Conservation (phyloP, 495 filamentous ascomycete genomes). For the Trichoderma erinaceum region DNA sequence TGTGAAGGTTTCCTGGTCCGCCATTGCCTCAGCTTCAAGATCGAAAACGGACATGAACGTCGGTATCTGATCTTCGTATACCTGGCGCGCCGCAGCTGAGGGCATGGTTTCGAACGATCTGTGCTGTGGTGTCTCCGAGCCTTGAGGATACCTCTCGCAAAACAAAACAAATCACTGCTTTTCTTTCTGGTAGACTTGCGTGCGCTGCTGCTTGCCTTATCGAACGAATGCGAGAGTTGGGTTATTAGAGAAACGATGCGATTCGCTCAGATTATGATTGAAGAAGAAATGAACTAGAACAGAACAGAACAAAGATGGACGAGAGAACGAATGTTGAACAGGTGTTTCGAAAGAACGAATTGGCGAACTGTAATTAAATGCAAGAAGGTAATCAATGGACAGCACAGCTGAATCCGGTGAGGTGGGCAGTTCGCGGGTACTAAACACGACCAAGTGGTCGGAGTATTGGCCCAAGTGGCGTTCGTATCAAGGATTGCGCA, state of each 20-base stretch:
- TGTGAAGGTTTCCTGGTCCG: constrained; percentile 38
- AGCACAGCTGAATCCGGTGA: constrained; percentile 12
- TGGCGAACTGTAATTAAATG: not conserved
- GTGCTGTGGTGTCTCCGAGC: not conserved
- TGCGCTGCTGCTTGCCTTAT: not conserved
- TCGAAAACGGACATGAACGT: constrained; percentile 69
- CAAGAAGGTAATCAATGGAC: constrained; percentile 8
- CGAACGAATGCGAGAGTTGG: not conserved
- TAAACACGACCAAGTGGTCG: constrained; percentile 2
- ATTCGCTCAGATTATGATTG: not conserved
- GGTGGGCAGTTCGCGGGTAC: constrained; percentile 8
- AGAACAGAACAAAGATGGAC: not conserved
- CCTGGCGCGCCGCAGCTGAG: constrained; percentile 44
- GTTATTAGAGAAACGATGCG: not conserved
- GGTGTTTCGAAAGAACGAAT: not conserved
- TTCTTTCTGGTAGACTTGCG: not conserved
- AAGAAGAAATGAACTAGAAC: not conserved
- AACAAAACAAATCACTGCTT: not conserved
- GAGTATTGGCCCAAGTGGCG: not conserved
- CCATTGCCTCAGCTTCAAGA: constrained; percentile 40
- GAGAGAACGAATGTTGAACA: not conserved
- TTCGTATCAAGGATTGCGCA: not conserved
- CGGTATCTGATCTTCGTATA: constrained; percentile 62
- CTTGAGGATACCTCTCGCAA: not conserved
- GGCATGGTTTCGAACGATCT: constrained; percentile 39